A percentile compares a stretch with the other conserved stretches of the same genome.
Evolutionary conservation across 345 rosid genomes (phyloP).

Genomic region (Ceriops tagal): DNA sequence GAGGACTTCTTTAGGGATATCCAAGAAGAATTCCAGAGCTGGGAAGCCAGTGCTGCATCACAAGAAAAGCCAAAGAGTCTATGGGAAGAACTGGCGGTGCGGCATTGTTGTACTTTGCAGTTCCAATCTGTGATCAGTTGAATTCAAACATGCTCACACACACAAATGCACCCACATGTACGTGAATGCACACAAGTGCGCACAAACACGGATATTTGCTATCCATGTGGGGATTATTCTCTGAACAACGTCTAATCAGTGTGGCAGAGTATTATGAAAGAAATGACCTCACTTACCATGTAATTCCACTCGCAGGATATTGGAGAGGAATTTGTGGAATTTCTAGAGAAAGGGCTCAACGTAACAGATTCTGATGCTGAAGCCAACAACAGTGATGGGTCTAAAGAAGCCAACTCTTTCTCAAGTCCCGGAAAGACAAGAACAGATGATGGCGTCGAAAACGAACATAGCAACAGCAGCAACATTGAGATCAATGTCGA

Average conservation of each 20-base stretch:
- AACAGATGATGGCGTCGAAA: constrained; percentile 24
- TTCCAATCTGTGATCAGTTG: background rate
- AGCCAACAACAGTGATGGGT: constrained; percentile 15
- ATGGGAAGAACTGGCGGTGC: constrained; percentile 91
- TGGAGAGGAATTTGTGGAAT: constrained; percentile 91
- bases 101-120: constrained; percentile 17
- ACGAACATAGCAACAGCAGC: constrained; percentile 38
- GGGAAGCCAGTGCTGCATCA: constrained; percentile 74
- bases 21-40: constrained; percentile 79
- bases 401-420: constrained; percentile 21
- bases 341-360: constrained; percentile 79
- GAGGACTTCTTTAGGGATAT: constrained; percentile 88
- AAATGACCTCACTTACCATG: constrained; percentile 6
- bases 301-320: constrained; percentile 48
- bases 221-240: background rate
- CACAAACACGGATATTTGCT: too few species aligned
- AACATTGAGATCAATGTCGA: constrained; percentile 68
- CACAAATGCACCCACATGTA: background rate
- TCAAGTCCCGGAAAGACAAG: constrained; percentile 22
- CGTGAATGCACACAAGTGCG: too few species aligned
- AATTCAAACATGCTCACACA: background rate
- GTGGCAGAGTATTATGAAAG: background rate
- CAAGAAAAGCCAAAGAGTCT: constrained; percentile 86
- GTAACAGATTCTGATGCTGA: constrained; percentile 49
- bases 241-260: background rate